Base-by-base conservation (phyloP, 306 rosid species). In the Vigna mungo region DNA sequence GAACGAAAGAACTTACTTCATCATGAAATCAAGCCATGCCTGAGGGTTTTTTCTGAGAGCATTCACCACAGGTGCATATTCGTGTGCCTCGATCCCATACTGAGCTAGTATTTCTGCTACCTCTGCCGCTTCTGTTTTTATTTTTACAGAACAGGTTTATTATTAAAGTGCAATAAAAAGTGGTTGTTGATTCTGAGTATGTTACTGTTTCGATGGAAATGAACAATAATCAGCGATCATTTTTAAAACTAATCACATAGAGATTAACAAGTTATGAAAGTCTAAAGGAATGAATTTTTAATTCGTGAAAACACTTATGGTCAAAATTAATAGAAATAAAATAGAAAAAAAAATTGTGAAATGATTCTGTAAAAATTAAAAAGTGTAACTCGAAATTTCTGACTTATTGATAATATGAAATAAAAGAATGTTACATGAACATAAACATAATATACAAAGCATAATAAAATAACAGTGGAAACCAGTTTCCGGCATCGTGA, bases 21-120 rank as follows among this genome's bases (percentile, higher is more conserved):
- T 94, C 98, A 94, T 94, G 88, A 94, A 94, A 84, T 94, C 96
- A 44, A 94, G 84, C 98, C 96, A 94, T 34, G 98, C 96, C 74
- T 90, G 90, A 44, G 98, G 98, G 0, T 77, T 92, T 75, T 84
- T 92, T 71, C 93, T 82, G 5, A 94, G 91, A 78, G 98, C 88
- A 82, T 52, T 92, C 10, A 94, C 93, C 21, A 92, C 97, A 0
- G 98, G 98, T 6, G 76, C 84, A 79, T 92, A 94, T 56, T 94
- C 96, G 68, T 92, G 97, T 8, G 89, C 81, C 72, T 89, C 89
- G 54, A 94, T 80, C 18, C 97, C 97, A 48, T 92, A 94, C 56
- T 88, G 68, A 3, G 89, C 95, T 6, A 94, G 74, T 70, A 94
- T 87, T 79, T 89, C 93, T 64, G 89, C 96, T 46, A 94, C 92